phyloP scores from a whole-genome alignment of 805 yeast species.

The Kodamaea sagamina region DNA sequence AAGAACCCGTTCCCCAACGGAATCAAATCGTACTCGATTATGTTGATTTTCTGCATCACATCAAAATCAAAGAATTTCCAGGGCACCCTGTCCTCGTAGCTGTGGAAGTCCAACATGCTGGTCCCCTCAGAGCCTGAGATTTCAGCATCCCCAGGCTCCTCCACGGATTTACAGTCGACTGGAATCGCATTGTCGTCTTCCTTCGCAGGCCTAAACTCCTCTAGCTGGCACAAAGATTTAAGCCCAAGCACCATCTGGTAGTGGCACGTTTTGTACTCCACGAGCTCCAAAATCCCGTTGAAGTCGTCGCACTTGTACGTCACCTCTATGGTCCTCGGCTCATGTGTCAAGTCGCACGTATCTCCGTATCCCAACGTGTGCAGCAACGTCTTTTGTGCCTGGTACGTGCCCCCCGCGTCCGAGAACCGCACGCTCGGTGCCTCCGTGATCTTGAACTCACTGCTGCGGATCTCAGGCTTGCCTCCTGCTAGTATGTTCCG shows the following conservation, averaged over 20 bases:
- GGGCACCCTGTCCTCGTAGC: constrained; percentile 12
- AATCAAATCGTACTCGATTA: constrained; percentile 26
- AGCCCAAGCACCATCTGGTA: constrained; percentile 54
- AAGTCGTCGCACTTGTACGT: constrained; percentile 55
- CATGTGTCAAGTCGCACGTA: constrained; percentile 58
- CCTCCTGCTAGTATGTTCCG: constrained; percentile 5
- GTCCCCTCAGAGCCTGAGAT: neutral
- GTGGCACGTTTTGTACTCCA: constrained; percentile 58
- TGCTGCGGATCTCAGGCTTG: neutral
- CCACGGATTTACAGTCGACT: neutral
- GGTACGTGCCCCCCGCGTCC: constrained; percentile 7
- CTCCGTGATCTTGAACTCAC: constrained; percentile 5
- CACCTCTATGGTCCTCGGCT: constrained; percentile 55
- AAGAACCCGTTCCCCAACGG: constrained; percentile 38
- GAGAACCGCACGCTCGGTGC: constrained; percentile 1
- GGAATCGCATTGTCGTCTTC: constrained; percentile 24
- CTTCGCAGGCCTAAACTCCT: constrained; percentile 33
- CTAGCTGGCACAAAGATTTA: constrained; percentile 48
- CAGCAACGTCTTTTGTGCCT: constrained; percentile 34
- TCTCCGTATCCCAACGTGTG: constrained; percentile 50
- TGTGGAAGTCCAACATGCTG: constrained; percentile 19
- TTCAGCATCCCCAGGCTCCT: neutral
- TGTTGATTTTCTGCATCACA: constrained; percentile 22
- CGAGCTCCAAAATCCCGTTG: constrained; percentile 33
- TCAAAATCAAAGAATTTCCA: neutral